A percentile compares a stretch with the other conserved stretches of the same genome.
Conservation (phyloP, 177 flowering plant species). For the Tripterygium wilfordii region DNA sequence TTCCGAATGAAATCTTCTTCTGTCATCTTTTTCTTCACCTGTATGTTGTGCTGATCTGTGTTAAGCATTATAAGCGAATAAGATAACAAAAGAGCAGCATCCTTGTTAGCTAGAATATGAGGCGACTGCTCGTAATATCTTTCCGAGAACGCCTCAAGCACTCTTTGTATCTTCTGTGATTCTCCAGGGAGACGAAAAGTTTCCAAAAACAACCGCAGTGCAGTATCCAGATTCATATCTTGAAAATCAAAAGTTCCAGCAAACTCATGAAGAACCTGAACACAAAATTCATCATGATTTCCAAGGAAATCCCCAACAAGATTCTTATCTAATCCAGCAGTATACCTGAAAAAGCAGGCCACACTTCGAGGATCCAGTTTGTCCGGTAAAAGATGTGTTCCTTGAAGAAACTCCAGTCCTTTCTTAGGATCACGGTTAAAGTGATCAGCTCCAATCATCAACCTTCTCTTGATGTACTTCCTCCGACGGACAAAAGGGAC, state of each 20-base stretch:
- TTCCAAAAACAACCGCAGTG: slow-evolving; percentile 73
- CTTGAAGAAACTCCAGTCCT: slow-evolving; percentile 81
- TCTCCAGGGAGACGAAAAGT: slow-evolving; percentile 91
- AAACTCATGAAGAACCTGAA: slow-evolving; percentile 84
- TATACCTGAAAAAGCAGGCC: slow-evolving; percentile 80
- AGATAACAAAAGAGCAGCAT: slow-evolving; percentile 80
- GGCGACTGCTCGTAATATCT: slow-evolving; percentile 85
- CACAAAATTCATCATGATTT: slow-evolving; percentile 86
- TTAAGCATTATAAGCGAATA: slow-evolving; percentile 90
- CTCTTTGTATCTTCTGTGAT: slow-evolving; percentile 88
- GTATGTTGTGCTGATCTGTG: slow-evolving; percentile 87
- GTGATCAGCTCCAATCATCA: slow-evolving; percentile 82
- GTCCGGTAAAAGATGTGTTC: slow-evolving; percentile 68
- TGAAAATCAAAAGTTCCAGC: slow-evolving; percentile 81
- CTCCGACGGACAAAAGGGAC: slow-evolving; percentile 63
- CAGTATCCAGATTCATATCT: slow-evolving; percentile 78
- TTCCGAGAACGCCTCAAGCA: slow-evolving; percentile 89
- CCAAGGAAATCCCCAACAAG: slow-evolving; percentile 86
- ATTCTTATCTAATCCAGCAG: slow-evolving; percentile 79
- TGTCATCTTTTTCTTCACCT: slow-evolving; percentile 93
- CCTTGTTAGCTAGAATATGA: slow-evolving; percentile 66
- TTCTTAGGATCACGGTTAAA: slow-evolving; percentile 83
- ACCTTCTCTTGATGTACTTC: slow-evolving; percentile 73
- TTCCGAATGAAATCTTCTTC: slow-evolving; percentile 89
- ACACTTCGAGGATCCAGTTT: slow-evolving; percentile 83